Conservation (phyloP, 208 protist species). For the Leishmania aethiopica region DNA sequence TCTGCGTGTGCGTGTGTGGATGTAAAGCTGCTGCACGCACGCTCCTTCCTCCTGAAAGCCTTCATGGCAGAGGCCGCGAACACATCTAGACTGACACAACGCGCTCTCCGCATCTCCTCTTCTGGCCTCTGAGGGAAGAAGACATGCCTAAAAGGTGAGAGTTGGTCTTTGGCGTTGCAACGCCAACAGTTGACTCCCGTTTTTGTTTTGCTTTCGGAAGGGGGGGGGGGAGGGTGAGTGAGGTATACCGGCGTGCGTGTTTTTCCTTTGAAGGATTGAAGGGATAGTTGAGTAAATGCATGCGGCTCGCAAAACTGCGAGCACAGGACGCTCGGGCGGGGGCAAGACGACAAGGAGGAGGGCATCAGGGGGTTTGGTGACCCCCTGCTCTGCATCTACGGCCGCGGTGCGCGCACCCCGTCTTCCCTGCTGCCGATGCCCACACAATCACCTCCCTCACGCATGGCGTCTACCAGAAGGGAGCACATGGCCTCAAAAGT, state of each 20-base stretch:
- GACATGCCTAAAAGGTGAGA: not conserved
- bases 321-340: not conserved
- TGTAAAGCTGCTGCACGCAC: not conserved
- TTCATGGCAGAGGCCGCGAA: not conserved
- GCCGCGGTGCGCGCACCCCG: not conserved
- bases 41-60: not conserved
- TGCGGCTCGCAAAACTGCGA: not conserved
- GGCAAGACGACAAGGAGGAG: not conserved
- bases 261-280: not conserved
- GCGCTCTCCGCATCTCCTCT: not conserved
- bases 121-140: not conserved
- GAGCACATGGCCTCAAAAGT: slow-evolving; percentile 27
- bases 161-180: not conserved
- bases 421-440: not conserved
- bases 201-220: not conserved
- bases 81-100: not conserved
- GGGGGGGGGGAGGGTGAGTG: too few species aligned
- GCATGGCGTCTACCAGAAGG: not conserved
- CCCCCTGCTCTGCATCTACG: not conserved
- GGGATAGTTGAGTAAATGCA: not conserved
- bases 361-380: not conserved
- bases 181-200: not conserved
- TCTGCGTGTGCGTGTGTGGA: too few species aligned
- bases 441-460: not conserved
- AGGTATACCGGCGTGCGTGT: not conserved